These are phyloP conservation scores for Candolleomyces aberdarensis DNA, from an alignment of 768 basidiomycete species.

Conservation along the genomic window DNA sequence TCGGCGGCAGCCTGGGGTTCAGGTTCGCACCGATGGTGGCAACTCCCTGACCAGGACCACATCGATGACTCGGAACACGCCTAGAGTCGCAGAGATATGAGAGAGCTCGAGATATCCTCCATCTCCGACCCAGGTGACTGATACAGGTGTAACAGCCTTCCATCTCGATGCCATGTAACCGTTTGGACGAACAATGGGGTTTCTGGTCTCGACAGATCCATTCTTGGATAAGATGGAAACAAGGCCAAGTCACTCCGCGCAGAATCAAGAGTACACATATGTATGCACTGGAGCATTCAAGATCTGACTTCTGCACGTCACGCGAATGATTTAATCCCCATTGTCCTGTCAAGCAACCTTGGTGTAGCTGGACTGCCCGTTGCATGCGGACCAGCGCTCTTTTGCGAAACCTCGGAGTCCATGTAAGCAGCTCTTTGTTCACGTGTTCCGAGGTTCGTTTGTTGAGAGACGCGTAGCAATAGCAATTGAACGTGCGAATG, in stretches of 20 bases:
- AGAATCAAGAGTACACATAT: neutral
- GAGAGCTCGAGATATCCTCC: neutral
- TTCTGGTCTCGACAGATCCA: neutral
- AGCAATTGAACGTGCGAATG: neutral
- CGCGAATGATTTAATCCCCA: neutral
- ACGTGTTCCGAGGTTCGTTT: neutral
- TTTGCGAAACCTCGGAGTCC: neutral
- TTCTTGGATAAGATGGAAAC: slow-evolving; percentile 3
- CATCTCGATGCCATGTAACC: slow-evolving; percentile 2
- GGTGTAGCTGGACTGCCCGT: neutral
- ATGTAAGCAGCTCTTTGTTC: neutral
- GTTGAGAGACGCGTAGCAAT: neutral
- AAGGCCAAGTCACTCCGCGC: neutral
- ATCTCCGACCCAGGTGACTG: neutral
- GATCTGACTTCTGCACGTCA: neutral
- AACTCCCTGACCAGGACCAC: neutral
- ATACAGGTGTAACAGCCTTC: neutral
- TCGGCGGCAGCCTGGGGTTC: neutral
- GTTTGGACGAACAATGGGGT: slow-evolving; percentile 10
- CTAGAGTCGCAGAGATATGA: too few relatives aligned
- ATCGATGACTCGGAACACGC: too few relatives aligned
- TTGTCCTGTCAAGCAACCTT: slow-evolving; percentile 5
- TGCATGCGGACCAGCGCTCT: neutral
- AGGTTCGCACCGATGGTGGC: neutral
- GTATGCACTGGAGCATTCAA: neutral